Conservation (phyloP, 805 yeast species). For the Zygoascus flipseniorum region DNA sequence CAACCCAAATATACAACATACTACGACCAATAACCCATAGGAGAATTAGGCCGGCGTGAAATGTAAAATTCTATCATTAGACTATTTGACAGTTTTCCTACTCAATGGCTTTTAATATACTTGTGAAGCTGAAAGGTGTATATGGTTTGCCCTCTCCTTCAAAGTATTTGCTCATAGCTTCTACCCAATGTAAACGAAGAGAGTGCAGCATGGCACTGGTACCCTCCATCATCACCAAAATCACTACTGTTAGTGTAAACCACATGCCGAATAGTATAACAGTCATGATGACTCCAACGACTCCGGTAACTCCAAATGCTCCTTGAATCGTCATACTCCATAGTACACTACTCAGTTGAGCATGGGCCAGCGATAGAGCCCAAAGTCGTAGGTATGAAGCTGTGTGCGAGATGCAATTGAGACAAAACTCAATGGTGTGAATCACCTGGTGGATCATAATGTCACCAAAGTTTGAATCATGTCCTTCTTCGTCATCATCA, state of each 20-base stretch:
- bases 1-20: no score
- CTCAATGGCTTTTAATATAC: slow-evolving; percentile 1
- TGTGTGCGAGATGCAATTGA: slow-evolving; percentile 96
- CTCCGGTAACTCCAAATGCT: slow-evolving; percentile 63
- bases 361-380: slow-evolving; percentile 97
- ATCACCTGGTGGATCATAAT: slow-evolving; percentile 94
- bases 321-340: slow-evolving; percentile 92
- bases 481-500: slow-evolving; percentile 46
- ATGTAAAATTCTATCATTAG: no score
- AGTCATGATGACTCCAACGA: slow-evolving; percentile 60
- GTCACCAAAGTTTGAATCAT: slow-evolving; percentile 74
- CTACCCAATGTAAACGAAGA: slow-evolving; percentile 98
- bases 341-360: slow-evolving; percentile 87
- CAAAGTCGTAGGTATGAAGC: slow-evolving; percentile 94
- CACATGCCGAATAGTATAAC: slow-evolving; percentile 87
- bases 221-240: slow-evolving; percentile 95
- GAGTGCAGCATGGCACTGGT: slow-evolving; percentile 98
- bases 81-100: background rate
- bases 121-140: slow-evolving; percentile 70
- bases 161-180: slow-evolving; percentile 95
- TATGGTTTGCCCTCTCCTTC: slow-evolving; percentile 94
- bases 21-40: no score
- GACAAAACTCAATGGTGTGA: slow-evolving; percentile 94
- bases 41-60: no score
- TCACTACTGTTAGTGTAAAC: slow-evolving; percentile 85